Conservation (phyloP, 495 filamentous ascomycete species). For the Aspergillus nanangensis region DNA sequence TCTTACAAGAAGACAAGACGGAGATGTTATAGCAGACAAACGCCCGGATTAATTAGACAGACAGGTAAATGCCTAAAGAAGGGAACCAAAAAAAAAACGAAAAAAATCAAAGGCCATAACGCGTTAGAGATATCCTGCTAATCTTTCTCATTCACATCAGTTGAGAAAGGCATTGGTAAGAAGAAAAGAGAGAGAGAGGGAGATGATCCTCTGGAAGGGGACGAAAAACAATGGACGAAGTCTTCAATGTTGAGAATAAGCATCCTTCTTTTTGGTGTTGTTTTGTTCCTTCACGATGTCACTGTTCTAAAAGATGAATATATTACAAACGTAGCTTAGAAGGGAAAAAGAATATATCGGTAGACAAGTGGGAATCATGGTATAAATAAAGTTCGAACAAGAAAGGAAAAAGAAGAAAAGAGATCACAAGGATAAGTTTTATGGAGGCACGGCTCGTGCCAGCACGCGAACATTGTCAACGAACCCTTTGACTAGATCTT, state of each 20-base stretch:
- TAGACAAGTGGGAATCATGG: not conserved
- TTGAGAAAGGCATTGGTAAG: too few relatives aligned
- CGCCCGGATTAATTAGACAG: not conserved
- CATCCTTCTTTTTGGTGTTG: too few relatives aligned
- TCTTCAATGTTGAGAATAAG: too few relatives aligned
- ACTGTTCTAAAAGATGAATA: too few relatives aligned
- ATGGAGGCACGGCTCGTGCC: conserved; percentile 46
- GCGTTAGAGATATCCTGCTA: too few relatives aligned
- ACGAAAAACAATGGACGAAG: too few relatives aligned
- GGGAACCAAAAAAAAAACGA: conserved; percentile 12
- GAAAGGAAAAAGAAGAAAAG: not conserved
- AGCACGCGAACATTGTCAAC: conserved; percentile 77
- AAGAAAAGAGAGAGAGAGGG: too few relatives aligned
- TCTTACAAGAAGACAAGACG: too few relatives aligned
- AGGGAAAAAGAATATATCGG: not conserved
- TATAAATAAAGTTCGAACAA: not conserved
- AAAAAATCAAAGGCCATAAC: conserved; percentile 16
- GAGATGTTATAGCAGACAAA: too few relatives aligned
- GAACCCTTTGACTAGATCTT: conserved; percentile 72
- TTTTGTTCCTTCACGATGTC: too few relatives aligned
- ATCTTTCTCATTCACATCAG: too few relatives aligned
- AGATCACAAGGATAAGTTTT: conserved; percentile 2
- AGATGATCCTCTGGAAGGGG: too few relatives aligned
- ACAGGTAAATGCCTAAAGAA: not conserved
- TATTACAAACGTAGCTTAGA: not conserved